Evolutionary conservation across 192 early-diverging fungal genomes (phyloP).

Genomic region (Mortierella antarctica): DNA sequence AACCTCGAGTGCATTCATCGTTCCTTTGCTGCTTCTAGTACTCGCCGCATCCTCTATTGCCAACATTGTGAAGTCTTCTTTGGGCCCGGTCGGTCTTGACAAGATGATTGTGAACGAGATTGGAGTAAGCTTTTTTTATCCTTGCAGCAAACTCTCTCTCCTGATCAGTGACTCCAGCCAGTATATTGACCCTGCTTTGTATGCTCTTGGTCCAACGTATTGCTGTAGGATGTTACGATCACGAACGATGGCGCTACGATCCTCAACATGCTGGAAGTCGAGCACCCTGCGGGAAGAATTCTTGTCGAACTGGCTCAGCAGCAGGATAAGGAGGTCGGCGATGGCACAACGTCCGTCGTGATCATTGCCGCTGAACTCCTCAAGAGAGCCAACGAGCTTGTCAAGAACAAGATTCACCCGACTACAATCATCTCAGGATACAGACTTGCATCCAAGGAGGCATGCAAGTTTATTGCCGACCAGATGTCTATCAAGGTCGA

Average conservation of each 20-base stretch:
- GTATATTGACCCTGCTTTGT: neutral
- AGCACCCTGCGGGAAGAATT: slow-evolving; percentile 97
- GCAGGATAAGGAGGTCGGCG: slow-evolving; percentile 99
- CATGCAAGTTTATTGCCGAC: slow-evolving; percentile 97
- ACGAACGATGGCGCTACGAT: slow-evolving; percentile 99
- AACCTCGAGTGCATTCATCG: neutral
- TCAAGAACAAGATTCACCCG: slow-evolving; percentile 99
- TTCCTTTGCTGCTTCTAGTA: slow-evolving; percentile 68
- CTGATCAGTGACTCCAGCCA: neutral
- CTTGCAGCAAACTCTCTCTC: neutral
- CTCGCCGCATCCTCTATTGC: slow-evolving; percentile 94
- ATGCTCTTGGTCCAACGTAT: neutral
- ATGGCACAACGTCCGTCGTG: slow-evolving; percentile 99
- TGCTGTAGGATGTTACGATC: slow-evolving; percentile 92
- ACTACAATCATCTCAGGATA: slow-evolving; percentile 98
- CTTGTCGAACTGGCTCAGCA: slow-evolving; percentile 98
- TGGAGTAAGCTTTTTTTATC: slow-evolving; percentile 75
- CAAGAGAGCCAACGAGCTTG: slow-evolving; percentile 94
- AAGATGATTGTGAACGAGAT: slow-evolving; percentile 99
- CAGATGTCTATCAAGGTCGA: slow-evolving; percentile 97
- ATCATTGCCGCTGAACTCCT: slow-evolving; percentile 98
- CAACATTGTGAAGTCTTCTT: slow-evolving; percentile 97
- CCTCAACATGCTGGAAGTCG: slow-evolving; percentile 95
- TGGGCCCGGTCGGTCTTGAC: slow-evolving; percentile 98
- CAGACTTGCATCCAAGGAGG: slow-evolving; percentile 95